Base-by-base conservation (phyloP, 2,329 filamentous ascomycete species). In the Knufia petricola region DNA sequence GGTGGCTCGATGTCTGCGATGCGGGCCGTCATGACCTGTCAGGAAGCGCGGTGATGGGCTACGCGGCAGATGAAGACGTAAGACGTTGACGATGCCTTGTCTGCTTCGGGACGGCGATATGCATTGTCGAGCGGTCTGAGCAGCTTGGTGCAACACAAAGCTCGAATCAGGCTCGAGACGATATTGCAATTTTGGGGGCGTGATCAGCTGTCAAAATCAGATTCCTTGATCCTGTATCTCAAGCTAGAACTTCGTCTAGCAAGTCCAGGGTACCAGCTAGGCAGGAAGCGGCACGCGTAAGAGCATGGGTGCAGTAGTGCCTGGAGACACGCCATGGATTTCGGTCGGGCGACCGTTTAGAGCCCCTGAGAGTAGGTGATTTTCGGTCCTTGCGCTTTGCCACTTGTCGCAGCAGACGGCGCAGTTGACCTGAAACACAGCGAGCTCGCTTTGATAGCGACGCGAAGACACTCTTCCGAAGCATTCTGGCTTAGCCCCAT, bases 191-290 rank as follows among this genome's bases (percentile, higher is more conserved):
- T 23, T 42, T n/a, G 24, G 24, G 21, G 10, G 9, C 7, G 20
- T 20, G 10, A n/a, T n/a, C 20, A 42, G 39, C 19, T n/a, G 39
- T 28, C 39, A 42, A 42, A 42, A 42, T 42, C 13, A 26, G 39
- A 42, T 42, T 42, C 39, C 39, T 21, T 40, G 21, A 24, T 28
- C 21, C 39, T 42, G 39, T 28, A n/a, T 23, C 10, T 26, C 10
- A 26, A 42, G 39, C 39, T 42, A 42, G 39, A 42, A 26, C 6
- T 13, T 26, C n/a, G 21, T 26, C 39, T 26, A n/a, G 21, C 12
- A n/a, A 13, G 24, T 24, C 13, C 37, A 40, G 19, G 37, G 13
- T 13, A 7, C 20, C 15, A 20, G 21, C 39, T 26, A 42, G 39
- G 21, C 39, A 8, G 8, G 10, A 42, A 42, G 39, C 28, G 39